phyloP scores from a whole-genome alignment of 305 asterid species.

The Solanum hybrid region DNA sequence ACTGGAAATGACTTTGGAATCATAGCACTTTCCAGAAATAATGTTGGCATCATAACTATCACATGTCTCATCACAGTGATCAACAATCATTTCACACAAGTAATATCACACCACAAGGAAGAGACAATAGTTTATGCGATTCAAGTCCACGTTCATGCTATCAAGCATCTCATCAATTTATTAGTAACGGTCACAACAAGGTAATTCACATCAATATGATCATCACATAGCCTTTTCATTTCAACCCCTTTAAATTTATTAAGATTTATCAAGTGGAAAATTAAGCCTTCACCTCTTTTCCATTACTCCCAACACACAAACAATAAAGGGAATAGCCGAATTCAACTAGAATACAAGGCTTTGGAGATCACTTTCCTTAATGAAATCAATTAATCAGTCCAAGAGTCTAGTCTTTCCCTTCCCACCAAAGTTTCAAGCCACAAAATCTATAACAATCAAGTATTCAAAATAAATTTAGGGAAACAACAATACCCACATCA shows the following conservation, averaged over 20 bases:
- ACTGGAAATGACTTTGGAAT: not conserved
- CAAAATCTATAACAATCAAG: not conserved
- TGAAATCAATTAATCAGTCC: not conserved
- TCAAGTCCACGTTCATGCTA: not conserved
- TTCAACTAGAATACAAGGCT: not conserved
- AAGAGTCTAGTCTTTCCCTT: not conserved
- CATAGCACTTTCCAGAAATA: not conserved
- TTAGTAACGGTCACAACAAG: not conserved
- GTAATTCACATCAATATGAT: not conserved
- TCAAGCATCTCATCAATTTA: not conserved
- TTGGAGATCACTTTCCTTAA: not conserved
- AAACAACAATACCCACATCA: not conserved
- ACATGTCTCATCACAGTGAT: not conserved
- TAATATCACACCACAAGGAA: not conserved
- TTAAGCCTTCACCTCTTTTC: not conserved
- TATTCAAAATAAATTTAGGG: not conserved
- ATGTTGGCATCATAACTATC: not conserved
- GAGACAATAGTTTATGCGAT: not conserved
- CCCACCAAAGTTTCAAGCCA: not conserved
- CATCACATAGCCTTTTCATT: not conserved
- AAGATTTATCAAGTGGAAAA: not conserved
- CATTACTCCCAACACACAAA: not conserved
- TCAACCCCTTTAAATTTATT: not conserved
- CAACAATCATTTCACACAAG: not conserved
- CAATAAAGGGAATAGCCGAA: not conserved